These are phyloP conservation scores for Passiflora organensis DNA, from an alignment of 345 rosid species.

Conservation along the genomic window DNA sequence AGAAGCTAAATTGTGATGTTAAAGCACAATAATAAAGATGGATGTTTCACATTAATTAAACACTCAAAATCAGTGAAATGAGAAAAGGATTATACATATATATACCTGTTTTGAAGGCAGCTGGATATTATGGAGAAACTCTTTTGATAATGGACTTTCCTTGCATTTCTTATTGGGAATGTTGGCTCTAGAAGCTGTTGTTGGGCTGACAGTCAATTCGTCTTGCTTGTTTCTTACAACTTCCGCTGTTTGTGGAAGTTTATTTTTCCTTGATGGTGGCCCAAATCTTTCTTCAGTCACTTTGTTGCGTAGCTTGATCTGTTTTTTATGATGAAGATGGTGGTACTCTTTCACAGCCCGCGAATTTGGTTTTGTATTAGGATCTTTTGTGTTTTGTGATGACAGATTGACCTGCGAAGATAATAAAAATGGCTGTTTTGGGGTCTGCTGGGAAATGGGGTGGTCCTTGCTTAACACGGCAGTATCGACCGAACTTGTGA, in stretches of 20 bases:
- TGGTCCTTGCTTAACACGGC: slow-evolving; percentile 16
- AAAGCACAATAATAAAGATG: neutral
- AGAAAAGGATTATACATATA: neutral
- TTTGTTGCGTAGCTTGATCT: slow-evolving; percentile 28
- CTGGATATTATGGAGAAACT: slow-evolving; percentile 35
- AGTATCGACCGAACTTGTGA: neutral
- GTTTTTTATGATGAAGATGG: slow-evolving; percentile 5
- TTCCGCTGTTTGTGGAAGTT: slow-evolving; percentile 40
- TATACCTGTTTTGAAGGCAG: slow-evolving; percentile 56
- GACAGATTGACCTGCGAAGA: neutral
- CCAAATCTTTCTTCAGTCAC: slow-evolving; percentile 12
- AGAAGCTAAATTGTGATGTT: neutral
- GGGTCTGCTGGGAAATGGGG: neutral
- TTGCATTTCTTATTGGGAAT: slow-evolving; percentile 52
- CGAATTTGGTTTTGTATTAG: too few species aligned
- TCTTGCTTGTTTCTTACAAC: slow-evolving; percentile 49
- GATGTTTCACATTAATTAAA: too few species aligned
- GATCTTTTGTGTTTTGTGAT: neutral
- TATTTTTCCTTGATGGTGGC: slow-evolving; percentile 20
- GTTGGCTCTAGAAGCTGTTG: slow-evolving; percentile 28
- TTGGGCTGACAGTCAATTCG: slow-evolving; percentile 51
- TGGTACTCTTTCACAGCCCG: neutral
- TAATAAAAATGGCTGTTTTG: neutral
- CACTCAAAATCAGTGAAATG: neutral
- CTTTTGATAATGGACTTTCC: slow-evolving; percentile 50